Evolutionary conservation across 2,329 filamentous ascomycete species (phyloP).

Genomic region (Diaporthe citri): DNA sequence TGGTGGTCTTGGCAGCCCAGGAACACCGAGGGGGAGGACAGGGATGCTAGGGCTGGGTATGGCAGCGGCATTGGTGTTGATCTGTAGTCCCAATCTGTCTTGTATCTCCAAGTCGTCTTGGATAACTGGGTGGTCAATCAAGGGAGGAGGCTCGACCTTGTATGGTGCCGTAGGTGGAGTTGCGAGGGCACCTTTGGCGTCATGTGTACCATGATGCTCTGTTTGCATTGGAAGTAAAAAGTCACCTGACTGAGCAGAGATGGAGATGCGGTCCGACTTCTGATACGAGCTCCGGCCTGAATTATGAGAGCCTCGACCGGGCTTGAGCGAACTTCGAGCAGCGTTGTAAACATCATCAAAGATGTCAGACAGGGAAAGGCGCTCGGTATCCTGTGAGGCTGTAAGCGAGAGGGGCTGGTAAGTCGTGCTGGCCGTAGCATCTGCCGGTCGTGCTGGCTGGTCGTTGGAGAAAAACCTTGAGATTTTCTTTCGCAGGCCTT

Average conservation of each 20-base stretch:
- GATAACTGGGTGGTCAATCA: conserved; percentile 23
- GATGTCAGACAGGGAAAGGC: conserved; percentile 34
- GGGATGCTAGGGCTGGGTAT: not conserved
- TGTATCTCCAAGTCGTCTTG: conserved; percentile 23
- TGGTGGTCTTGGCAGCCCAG: not conserved
- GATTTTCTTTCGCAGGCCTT: conserved; percentile 35
- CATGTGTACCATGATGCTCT: not conserved
- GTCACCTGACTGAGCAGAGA: not conserved
- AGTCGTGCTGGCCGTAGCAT: not conserved
- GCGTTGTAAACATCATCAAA: conserved; percentile 37
- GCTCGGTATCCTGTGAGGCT: conserved; percentile 31
- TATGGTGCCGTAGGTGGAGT: not conserved
- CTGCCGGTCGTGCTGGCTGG: conserved; percentile 1
- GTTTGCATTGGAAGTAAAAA: not conserved
- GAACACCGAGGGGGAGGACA: not conserved
- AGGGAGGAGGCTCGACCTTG: conserved; percentile 8
- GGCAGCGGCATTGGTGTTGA: not conserved
- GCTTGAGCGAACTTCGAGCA: conserved; percentile 5
- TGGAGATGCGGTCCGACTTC: not conserved
- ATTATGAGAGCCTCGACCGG: conserved; percentile 17
- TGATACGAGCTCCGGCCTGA: conserved; percentile 3
- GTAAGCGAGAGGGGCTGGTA: conserved; percentile 36
- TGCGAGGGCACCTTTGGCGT: not conserved
- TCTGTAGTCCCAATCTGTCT: not conserved
- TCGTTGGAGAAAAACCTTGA: conserved; percentile 34